Base-by-base conservation (phyloP, 768 basidiomycete species). In the Pisolithus sp. region DNA sequence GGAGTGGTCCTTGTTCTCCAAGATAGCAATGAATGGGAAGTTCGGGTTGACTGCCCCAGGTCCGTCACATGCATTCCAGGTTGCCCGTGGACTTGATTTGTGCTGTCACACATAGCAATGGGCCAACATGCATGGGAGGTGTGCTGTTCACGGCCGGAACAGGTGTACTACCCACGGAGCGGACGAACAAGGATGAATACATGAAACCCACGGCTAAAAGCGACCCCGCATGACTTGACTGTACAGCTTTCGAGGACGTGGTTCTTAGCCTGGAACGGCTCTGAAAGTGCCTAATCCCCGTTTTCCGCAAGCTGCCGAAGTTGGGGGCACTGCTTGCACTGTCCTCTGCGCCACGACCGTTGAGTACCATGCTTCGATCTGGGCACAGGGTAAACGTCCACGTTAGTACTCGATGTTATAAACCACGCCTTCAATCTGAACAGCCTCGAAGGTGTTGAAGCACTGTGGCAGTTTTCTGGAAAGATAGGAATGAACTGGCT, bases 201-300 rank as follows among this genome's bases (percentile, higher is more conserved):
- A 90, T 81, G 73, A 93, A 94, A 53, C 91, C 89, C 57, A 81
- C 81, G 62, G 79, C 83, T 61, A 93, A 73, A 53, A 91, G 87
- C 26, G 62, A 82, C 79, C 43, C 82, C 82, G 69, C 93, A 94
- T 2, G 88, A 88, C 55, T 81, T 76, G 50, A 88, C 74, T 7
- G 89, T 92, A 46, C 72, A 18, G 46, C 34, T 47, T 47, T 47
- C 46, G 20, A 36, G 31, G 43, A 23, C 6, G 40, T 17, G 24
- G 21, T 18, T 41, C 40, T 41, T 41, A 60, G 44, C 68, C 70
- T 55, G 82, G 81, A 72, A 93, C 92, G 55, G 82, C 79, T 34
- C 52, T 76, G 78, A 47, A 81, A 83, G 61, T 86, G 86, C 48
- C 87, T 89, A 58, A 44, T 54, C 30, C 40, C 43, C 24, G 42